Base-by-base conservation (phyloP, 345 rosid species). In the Cardiospermum halicacabum region DNA sequence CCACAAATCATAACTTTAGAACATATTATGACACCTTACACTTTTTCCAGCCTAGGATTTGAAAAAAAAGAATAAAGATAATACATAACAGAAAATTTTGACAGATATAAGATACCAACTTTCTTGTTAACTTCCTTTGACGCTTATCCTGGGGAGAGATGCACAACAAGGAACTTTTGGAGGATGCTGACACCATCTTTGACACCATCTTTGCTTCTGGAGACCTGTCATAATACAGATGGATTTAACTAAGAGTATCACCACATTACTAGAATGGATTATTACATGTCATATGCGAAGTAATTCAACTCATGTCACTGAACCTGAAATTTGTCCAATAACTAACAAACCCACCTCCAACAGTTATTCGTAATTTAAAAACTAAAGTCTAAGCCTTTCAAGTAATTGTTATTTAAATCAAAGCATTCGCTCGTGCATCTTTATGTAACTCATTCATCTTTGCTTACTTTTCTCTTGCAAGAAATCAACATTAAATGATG, bases 51-150 rank as follows among this genome's bases (percentile, higher is more conserved):
- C 34, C 34, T 54, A 3, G 27, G 27, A 25, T 40, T 30, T 4
- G 24, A 21, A 27, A 47, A 47, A 45, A 56, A 24, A 25, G 34
- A 58, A 15, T 0, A 32, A 67, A 47, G n/a, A n/a, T n/a, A n/a
- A n/a, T n/a, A n/a, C n/a, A n/a, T n/a, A n/a, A n/a, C n/a, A n/a
- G n/a, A n/a, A n/a, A n/a, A n/a, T n/a, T n/a, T 34, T 34, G 18
- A 39, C 18, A 45, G 13, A 30, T 15, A 65, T 67, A 39, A 26
- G 24, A 42, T 19, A 77, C 89, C 53, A 64, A 82, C 90, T 74
- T 83, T 75, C 68, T 68, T 24, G 75, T 77, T 75, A 78, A 77
- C 74, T 75, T 82, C 75, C 82, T 43, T 53, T 37, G 65, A 62
- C 69, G 57, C 69, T 50, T 69, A 47, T 69, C 59, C 58, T 64